These are phyloP conservation scores for Alternaria arborescens DNA, from an alignment of 2,329 filamentous ascomycete genomes.

Conservation along the genomic window DNA sequence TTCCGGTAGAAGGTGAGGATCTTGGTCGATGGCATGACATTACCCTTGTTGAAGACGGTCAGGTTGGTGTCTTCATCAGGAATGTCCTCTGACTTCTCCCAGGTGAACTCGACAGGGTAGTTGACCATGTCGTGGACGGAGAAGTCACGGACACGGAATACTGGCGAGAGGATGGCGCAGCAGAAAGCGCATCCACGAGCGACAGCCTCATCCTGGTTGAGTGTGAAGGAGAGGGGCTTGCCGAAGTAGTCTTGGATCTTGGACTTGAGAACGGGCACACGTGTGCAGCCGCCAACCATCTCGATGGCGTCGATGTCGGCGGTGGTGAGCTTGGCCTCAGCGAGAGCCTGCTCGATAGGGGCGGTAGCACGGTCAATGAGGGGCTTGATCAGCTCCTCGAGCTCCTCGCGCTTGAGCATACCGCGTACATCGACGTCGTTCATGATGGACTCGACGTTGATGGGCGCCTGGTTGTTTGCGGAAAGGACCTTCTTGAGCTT, in stretches of 20 bases:
- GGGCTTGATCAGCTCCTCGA: constrained; percentile 89
- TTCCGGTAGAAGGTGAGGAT: constrained; percentile 99
- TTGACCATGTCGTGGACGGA: constrained; percentile 95
- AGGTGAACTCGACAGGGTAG: constrained; percentile 98
- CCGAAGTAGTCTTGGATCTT: constrained; percentile 87
- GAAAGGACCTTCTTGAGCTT: constrained; percentile 99
- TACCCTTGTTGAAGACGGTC: constrained; percentile 97
- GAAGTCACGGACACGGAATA: constrained; percentile 99
- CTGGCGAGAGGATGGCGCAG: constrained; percentile 95
- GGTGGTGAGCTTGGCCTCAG: constrained; percentile 88
- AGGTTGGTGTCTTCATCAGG: constrained; percentile 97
- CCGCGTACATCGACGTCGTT: constrained; percentile 91
- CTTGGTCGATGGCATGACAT: constrained; percentile 97
- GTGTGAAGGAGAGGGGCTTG: constrained; percentile 91
- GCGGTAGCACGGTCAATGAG: constrained; percentile 75
- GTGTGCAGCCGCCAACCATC: constrained; percentile 92
- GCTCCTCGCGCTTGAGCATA: constrained; percentile 91
- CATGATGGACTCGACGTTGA: constrained; percentile 99
- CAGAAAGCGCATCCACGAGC: constrained; percentile 96
- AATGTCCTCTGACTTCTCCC: constrained; percentile 98
- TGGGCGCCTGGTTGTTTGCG: constrained; percentile 87
- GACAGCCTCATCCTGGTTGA: constrained; percentile 98
- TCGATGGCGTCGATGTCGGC: constrained; percentile 95
- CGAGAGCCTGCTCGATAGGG: constrained; percentile 88
- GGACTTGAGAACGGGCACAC: constrained; percentile 92